Evolutionary conservation across 2,329 filamentous ascomycete species (phyloP), one percentile per base, ranked within the genome.

Genomic region (Ceratocystis albifundus): DNA sequence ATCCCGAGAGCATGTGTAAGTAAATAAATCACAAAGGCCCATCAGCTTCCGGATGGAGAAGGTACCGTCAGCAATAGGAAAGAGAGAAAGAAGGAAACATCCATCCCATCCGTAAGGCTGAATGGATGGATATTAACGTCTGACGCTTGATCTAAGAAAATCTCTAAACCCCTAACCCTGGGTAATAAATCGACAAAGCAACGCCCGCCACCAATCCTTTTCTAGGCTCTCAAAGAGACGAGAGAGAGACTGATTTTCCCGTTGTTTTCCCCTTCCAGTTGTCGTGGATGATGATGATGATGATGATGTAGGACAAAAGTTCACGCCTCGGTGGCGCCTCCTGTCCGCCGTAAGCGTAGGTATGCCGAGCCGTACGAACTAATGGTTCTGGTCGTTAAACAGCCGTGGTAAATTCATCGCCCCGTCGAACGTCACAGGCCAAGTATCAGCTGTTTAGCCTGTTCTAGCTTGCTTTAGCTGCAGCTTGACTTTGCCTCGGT

Each of bases 291-390:
- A n/a, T n/a, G n/a, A n/a, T n/a, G n/a, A n/a, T n/a, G n/a, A n/a
- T n/a, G 8, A 36, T 30, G n/a, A 36, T 36, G 55, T 59, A 3
- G 28, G 55, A 59, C 28, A 59, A 20, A 32, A 17, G 20, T 25
- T n/a, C 28, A 59, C 55, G 25, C 55, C 55, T 59, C 28, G 28
- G 55, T 59, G 55, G 55, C 55, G 55, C 32, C 20, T 36, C n/a
- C n/a, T 36, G 28, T 32, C 12, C 2, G 5, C 28, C 20, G 4
- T 53, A 25, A 28, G 48, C 20, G 28, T 25, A 28, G 48, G 15
- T 22, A 25, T 53, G 28, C 48, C 36, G 36, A 41, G 36, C 10
- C 10, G 36, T 41, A 41, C 36, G 36, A 41, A 41, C 36, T 12
- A 41, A 41, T 12, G 36, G 36, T 41, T 41, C 36, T 41, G 36